Evolutionary conservation across 345 rosid species (phyloP), one percentile per base, ranked within the genome.

Genomic region (Raphanus raphanistrum): DNA sequence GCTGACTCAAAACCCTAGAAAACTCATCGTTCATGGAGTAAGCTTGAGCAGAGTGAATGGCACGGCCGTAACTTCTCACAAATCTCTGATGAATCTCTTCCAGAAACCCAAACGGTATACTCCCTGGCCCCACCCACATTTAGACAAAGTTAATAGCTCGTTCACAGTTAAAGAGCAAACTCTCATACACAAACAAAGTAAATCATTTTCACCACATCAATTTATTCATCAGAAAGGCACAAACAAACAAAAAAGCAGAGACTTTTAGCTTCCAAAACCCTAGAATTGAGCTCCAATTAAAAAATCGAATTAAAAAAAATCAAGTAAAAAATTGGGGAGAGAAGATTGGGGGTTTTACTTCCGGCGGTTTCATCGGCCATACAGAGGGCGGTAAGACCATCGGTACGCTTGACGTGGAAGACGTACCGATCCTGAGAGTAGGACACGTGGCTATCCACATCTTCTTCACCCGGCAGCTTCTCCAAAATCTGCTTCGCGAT

Each of bases 21-120:
- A 93, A 93, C 17, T 91, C 99, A 80, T 91, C 98, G 55, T 95
- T 92, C 99, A 96, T 93, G 36, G 87, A 93, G 82, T 91, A 93
- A 60, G 96, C 93, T 79, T 80, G 93, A 13, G 99, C 98, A 9
- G 96, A 83, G 65, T 85, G 89, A 66, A 91, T 90, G 0, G 92
- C 92, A 4, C 94, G 77, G 65, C 83, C 80, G 6, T 76, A 76
- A 9, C 88, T 84, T 84, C 87, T 87, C 70, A 88, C 96, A 83
- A 91, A 96, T 81, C 89, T 88, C 92, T 92, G 97, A 82, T 95
- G 98, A 54, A 95, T 87, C 65, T 95, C 99, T 75, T 91, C 97
- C 43, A 95, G 87, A 84, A 90, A 94, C 16, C 94, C 88, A 85
- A 95, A 92, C 38, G 99, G 98, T 80, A 95, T 85, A 76, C 88